phyloP scores from a whole-genome alignment of 2,329 filamentous ascomycete species.

The Ophiosphaerella korrae region DNA sequence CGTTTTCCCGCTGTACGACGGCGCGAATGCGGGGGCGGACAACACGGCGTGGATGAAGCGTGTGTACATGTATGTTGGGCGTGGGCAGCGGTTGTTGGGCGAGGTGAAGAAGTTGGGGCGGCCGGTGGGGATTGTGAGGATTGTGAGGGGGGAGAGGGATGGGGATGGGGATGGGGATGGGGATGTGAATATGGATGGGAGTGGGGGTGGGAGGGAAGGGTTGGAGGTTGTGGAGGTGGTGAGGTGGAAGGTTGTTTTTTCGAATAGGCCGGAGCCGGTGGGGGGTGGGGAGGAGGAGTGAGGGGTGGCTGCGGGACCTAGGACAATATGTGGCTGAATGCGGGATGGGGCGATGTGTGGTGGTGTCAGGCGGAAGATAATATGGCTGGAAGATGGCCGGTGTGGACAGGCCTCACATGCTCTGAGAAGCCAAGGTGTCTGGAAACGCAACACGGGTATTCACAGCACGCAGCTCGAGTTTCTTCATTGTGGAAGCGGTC shows the following conservation, averaged over 20 bases:
- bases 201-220: constrained; percentile 48
- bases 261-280: constrained; percentile 83
- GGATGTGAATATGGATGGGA: constrained; percentile 34
- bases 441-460: too few species aligned
- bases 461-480: too few species aligned
- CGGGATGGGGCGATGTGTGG: too few species aligned
- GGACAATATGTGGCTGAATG: too few species aligned
- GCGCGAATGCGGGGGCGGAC: constrained; percentile 50
- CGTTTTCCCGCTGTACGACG: constrained; percentile 76
- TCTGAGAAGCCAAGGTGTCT: too few species aligned
- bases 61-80: constrained; percentile 85
- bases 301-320: too few species aligned
- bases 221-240: constrained; percentile 88
- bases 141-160: constrained; percentile 17
- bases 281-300: constrained; percentile 26
- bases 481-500: too few species aligned
- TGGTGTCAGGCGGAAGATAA: too few species aligned
- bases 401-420: too few species aligned
- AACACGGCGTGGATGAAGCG: constrained; percentile 85
- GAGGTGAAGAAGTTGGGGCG: constrained; percentile 86
- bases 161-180: constrained; percentile 17
- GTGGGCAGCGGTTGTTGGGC: constrained; percentile 85
- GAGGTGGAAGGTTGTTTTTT: constrained; percentile 85
- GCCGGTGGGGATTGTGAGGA: constrained; percentile 77
- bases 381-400: too few species aligned